Base-by-base conservation (phyloP, 306 rosid genomes). In the Ormosia semicastrata region DNA sequence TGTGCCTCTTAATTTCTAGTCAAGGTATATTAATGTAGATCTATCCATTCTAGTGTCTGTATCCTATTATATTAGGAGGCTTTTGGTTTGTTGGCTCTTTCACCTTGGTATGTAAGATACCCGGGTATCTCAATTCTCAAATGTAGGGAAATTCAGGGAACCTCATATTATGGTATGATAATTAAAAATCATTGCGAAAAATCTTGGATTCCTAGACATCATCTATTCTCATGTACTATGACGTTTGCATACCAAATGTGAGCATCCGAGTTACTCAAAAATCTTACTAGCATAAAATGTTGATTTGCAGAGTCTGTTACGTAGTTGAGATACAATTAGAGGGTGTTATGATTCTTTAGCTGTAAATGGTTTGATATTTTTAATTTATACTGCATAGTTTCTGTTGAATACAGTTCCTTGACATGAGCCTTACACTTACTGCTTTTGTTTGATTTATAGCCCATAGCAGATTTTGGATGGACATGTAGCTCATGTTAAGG, bases 31-130 rank as follows among this genome's bases (percentile, higher is more conserved):
- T 33, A 33, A 34, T 71, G 77, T 11, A n/a, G 73, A 1, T 7
- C 71, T 66, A 66, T 34, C 8, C 14, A 62, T 62, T 49, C 13
- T 13, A 47, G 56, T 73, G 59, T 52, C 70, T 10, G 41, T 36
- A 34, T 66, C 40, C 40, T 66, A 66, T 58, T 46, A 57, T 71
- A 76, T 59, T 60, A 14, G 50, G 72, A 59, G 59, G 32, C 66
- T 47, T 57, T 52, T 58, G 60, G 81, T 36, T 44, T 75, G 39
- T 58, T 82, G 63, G 62, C 24, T 44, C 56, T n/a, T n/a, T 46
- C 47, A 36, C 71, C 41, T 57, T 49, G 18, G 65, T 66, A 33
- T 60, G 34, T 52, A 72, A 10, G 64, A 58, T 32, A 13, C 36
- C 34, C 2, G 24, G 40, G 58, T 56, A 53, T n/a, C n/a, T n/a